Base-by-base conservation (phyloP, 1,139 yeast genomes). In the Taphrina confusa region DNA sequence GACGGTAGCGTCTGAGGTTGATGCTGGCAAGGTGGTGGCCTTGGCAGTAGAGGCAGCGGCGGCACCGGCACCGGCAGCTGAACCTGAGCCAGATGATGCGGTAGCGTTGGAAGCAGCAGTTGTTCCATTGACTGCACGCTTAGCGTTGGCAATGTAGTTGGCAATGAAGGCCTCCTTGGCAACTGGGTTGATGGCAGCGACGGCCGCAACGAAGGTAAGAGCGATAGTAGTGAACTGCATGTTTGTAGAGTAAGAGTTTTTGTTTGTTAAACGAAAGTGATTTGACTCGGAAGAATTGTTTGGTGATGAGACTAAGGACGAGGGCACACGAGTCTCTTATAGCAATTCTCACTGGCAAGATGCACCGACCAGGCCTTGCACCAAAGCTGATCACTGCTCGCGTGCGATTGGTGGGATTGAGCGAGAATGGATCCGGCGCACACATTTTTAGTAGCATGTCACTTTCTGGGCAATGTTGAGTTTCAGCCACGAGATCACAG, bases 191-290 rank as follows among this genome's bases (percentile, higher is more conserved):
- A 47, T 33, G 42, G 58, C 58, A 22, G 58, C 51, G 16, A 36
- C 58, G 51, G 58, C 58, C 11, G 58, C 58, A 39, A 33, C 51
- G 45, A 54, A 54, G 58, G 51, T 54, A 20, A 54, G 50, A 23
- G 58, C 58, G 58, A 54, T 22, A 45, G 58, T 33, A 18, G 58
- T 54, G 51, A 54, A 54, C 51, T 54, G 58, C 58, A 54, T 54
- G 23, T 28, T 40, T 39, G 47, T 27, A 37, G 57, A 37, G 57
- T 51, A n/a, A 30, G 37, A 16, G 34, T 28, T 18, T 16, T 42
- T 23, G 47, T 42, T 42, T 42, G 47, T 27, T 27, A 16, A 45
- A 45, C 50, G 50, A 45, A 30, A 16, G 50, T 45, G 50, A 30
- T 45, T 30, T 45, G 50, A 45, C 50, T 45, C 30, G 50, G 30